phyloP scores from a whole-genome alignment of 1,139 yeast species.

The Pichia sp. region DNA sequence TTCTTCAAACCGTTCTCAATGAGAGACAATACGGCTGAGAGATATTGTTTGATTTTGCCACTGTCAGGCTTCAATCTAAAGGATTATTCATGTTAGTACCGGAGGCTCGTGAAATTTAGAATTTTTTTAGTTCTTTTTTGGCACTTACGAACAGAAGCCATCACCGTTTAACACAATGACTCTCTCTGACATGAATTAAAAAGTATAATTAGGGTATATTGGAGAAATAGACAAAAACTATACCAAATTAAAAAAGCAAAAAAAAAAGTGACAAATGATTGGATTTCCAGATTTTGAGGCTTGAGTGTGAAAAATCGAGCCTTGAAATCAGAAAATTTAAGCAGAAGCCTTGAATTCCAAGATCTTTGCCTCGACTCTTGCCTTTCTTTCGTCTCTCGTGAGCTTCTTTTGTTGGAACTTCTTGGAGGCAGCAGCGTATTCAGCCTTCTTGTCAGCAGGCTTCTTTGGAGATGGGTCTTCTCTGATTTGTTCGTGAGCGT shows the following conservation, averaged over 20 bases:
- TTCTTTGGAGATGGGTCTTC: conserved; percentile 91
- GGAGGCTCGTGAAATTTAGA: not conserved
- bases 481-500: conserved; percentile 95
- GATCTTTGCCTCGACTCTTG: conserved; percentile 86
- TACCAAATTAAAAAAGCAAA: not conserved
- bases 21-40: not conserved
- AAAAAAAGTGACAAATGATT: not conserved
- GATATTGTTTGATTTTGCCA: not conserved
- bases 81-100: not conserved
- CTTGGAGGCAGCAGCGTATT: conserved; percentile 95
- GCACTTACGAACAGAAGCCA: not conserved
- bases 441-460: conserved; percentile 93
- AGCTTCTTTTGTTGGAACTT: conserved; percentile 86
- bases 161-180: not conserved
- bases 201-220: not conserved
- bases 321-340: conserved; percentile 7
- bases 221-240: not conserved
- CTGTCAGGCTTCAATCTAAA: not conserved
- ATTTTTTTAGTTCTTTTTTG: not conserved
- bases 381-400: conserved; percentile 88
- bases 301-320: not conserved
- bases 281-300: not conserved
- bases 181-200: not conserved
- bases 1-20: conserved; percentile 13
- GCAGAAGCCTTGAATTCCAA: conserved; percentile 65